Conservation (phyloP, 208 protist genomes). For the Trichomonas tenax region DNA sequence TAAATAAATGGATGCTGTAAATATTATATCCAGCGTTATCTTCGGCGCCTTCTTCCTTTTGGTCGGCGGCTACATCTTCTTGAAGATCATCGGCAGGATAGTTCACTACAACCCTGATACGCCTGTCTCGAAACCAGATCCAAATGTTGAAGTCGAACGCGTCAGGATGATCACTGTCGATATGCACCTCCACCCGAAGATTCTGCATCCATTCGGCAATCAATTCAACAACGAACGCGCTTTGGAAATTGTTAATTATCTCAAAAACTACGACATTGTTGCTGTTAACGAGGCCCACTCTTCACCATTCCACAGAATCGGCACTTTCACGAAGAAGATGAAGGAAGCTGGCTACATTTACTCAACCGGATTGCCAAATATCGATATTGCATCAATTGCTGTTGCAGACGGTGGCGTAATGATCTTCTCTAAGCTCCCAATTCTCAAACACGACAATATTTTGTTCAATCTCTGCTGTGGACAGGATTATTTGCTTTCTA, state of each 20-base stretch:
- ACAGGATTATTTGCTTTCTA: not conserved
- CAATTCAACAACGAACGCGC: not conserved
- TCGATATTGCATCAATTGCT: not conserved
- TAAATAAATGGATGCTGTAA: not conserved
- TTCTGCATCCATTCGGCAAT: not conserved
- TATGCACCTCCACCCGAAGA: not conserved
- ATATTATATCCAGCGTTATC: not conserved
- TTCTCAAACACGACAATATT: not conserved
- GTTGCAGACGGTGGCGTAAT: not conserved
- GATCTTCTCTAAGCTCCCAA: not conserved
- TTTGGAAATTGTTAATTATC: not conserved
- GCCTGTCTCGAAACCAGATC: not conserved
- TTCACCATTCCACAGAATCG: not conserved
- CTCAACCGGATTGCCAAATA: not conserved
- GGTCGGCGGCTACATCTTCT: not conserved
- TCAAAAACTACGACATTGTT: not conserved
- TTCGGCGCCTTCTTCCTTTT: not conserved
- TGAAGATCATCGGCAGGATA: not conserved
- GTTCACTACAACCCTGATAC: not conserved
- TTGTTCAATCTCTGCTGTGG: not conserved
- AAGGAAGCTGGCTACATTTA: not conserved
- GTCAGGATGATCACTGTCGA: not conserved
- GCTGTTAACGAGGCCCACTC: not conserved
- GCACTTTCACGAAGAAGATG: not conserved
- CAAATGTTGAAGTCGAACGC: not conserved